Base-by-base conservation (phyloP, 2,329 filamentous ascomycete genomes). In the Fulvia fulva region DNA sequence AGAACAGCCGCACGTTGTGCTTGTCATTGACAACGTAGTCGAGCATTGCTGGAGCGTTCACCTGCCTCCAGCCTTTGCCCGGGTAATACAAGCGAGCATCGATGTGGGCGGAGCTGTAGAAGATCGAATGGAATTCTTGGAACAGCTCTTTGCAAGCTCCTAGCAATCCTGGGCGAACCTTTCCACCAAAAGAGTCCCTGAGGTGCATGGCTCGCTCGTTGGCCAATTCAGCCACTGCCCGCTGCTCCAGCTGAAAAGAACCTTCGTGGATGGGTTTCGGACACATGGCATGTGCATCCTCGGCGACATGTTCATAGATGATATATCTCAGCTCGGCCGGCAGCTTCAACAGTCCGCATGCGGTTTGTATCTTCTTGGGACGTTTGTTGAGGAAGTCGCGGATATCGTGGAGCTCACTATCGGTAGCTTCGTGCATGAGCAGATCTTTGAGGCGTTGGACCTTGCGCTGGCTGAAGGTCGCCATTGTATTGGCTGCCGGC, bases 221-320 rank as follows among this genome's bases (percentile, higher is more conserved):
- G 41, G 16, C 6, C 41, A 19, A 7, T n/a, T 7, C 41, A 16
- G 41, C 41, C 6, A 23, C 45, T 21, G 5, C 23, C 21, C 45
- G 23, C 23, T 11, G 19, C n/a, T 23, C 14, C 6, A 7, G 9
- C 9, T 23, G 19, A 6, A 22, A 16, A 23, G n/a, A n/a, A n/a
- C 23, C 23, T 6, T 16, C 12, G n/a, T 32, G 16, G 3, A 6
- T 41, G 8, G 9, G 25, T 16, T 9, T 43, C 23, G 1, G 11
- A 16, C 14, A 55, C 22, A 3, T 41, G 12, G 6, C 22, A 32
- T 56, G 45, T 14, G 54, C 54, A 16, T 56, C 46, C n/a, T 21
- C 32, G 1, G 54, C 45, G 6, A 56, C 30, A 22, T 51, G 25
- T 11, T 57, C 47, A 49, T 57, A 57, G 12, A 57, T 49, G 41